Evolutionary conservation across 2,329 filamentous ascomycete genomes (phyloP).

Genomic region (Diaporthe nobilis): DNA sequence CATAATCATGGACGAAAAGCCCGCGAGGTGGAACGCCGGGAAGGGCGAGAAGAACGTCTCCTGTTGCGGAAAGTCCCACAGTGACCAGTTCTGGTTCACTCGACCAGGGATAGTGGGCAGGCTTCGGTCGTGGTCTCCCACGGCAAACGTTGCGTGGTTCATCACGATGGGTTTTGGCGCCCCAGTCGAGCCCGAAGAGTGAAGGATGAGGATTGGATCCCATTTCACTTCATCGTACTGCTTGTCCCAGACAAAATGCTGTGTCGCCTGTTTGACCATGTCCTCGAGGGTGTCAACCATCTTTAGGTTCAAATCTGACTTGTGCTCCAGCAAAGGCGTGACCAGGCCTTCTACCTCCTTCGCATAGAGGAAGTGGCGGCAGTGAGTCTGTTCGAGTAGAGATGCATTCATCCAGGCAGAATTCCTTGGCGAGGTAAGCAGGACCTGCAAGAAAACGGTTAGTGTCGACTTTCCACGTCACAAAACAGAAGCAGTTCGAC

Average conservation of each 20-base stretch:
- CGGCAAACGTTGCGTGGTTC: slow-evolving; percentile 43
- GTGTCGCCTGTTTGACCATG: slow-evolving; percentile 19
- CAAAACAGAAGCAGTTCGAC: too few relatives aligned
- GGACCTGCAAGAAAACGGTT: background rate
- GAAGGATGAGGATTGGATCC: slow-evolving; percentile 43
- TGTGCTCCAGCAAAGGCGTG: slow-evolving; percentile 18
- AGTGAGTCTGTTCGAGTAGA: slow-evolving; percentile 36
- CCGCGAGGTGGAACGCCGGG: slow-evolving; percentile 43
- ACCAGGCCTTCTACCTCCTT: slow-evolving; percentile 7
- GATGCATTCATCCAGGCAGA: slow-evolving; percentile 38
- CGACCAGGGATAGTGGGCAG: slow-evolving; percentile 40
- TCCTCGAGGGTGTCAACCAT: slow-evolving; percentile 30
- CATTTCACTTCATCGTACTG: slow-evolving; percentile 38
- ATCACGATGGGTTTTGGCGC: slow-evolving; percentile 43
- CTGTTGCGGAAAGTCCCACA: slow-evolving; percentile 39
- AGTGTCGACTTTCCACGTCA: background rate
- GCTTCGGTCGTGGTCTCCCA: slow-evolving; percentile 41
- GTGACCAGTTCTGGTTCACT: slow-evolving; percentile 42
- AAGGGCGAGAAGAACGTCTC: slow-evolving; percentile 43
- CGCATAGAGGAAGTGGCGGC: slow-evolving; percentile 17
- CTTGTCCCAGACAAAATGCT: slow-evolving; percentile 41
- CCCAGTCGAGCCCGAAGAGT: slow-evolving; percentile 44
- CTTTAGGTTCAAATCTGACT: background rate
- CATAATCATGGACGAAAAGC: slow-evolving; percentile 42
- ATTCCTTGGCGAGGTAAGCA: slow-evolving; percentile 36